These are phyloP conservation scores for Takashimella tepidaria DNA, from an alignment of 1,284 basidiomycete species.

Conservation along the genomic window DNA sequence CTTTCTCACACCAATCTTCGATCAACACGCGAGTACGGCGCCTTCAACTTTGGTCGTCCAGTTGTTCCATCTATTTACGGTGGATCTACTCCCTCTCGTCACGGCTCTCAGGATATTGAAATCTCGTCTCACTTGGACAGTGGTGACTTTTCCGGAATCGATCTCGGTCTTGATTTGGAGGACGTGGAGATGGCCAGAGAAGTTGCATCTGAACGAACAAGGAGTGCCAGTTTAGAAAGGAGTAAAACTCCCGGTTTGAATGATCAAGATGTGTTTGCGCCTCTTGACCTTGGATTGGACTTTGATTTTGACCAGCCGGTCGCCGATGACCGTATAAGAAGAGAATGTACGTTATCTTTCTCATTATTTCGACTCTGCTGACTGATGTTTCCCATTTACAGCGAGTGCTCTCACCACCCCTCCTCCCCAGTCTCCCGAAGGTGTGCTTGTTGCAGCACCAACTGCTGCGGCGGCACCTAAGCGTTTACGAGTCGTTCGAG, in stretches of 20 bases:
- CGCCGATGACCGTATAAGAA: constrained; percentile 29
- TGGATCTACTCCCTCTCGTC: constrained; percentile 31
- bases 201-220: neutral
- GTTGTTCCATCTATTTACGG: constrained; percentile 48
- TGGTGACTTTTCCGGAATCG: constrained; percentile 60
- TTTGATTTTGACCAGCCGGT: constrained; percentile 53
- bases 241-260: neutral
- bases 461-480: constrained; percentile 63
- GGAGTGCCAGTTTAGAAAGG: constrained; percentile 5
- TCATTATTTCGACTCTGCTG: too few relatives aligned
- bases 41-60: constrained; percentile 43
- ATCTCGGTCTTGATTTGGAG: constrained; percentile 38
- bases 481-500: constrained; percentile 53
- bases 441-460: constrained; percentile 24
- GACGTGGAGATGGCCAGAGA: constrained; percentile 27
- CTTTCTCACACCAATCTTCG: constrained; percentile 25
- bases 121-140: constrained; percentile 64
- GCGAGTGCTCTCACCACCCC: constrained; percentile 41
- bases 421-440: constrained; percentile 31
- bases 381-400: constrained; percentile 7
- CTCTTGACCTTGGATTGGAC: constrained; percentile 21
- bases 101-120: constrained; percentile 34
- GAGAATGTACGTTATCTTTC: constrained; percentile 32
- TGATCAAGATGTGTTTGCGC: constrained; percentile 6
- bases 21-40: constrained; percentile 37